phyloP scores from a whole-genome alignment of 192 early-diverging fungal species.

The Entomortierella lignicola region DNA sequence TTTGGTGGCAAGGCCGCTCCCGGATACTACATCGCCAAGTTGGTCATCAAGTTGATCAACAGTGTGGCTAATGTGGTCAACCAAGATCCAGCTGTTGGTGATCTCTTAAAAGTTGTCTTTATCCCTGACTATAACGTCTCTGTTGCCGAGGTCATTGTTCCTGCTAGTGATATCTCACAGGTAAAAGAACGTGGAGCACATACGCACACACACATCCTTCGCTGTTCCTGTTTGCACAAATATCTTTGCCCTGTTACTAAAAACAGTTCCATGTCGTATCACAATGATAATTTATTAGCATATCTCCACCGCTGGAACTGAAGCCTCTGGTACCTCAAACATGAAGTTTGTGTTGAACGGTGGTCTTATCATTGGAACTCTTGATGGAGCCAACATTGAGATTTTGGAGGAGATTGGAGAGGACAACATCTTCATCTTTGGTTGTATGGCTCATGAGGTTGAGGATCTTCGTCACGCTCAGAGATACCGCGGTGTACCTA shows the following conservation, averaged over 20 bases:
- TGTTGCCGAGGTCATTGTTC: constrained; percentile 94
- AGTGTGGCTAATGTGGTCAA: constrained; percentile 91
- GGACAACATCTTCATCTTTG: constrained; percentile 99
- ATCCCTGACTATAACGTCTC: constrained; percentile 99
- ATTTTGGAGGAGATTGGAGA: constrained; percentile 96
- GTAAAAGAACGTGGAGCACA: no score
- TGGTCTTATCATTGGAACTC: constrained; percentile 96
- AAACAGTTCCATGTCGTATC: no score
- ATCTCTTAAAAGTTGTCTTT: constrained; percentile 94
- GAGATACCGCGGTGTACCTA: constrained; percentile 78
- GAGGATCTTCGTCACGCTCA: constrained; percentile 95
- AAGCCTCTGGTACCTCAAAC: constrained; percentile 99
- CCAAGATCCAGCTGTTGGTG: constrained; percentile 81
- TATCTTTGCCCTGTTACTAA: no score
- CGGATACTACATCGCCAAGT: constrained; percentile 98
- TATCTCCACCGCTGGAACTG: constrained; percentile 99
- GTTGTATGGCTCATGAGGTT: constrained; percentile 89
- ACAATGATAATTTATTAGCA: constrained; percentile 59
- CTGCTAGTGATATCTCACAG: constrained; percentile 98
- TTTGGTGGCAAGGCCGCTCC: constrained; percentile 98
- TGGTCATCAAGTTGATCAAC: constrained; percentile 99
- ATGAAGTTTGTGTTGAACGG: constrained; percentile 99
- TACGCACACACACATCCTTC: no score
- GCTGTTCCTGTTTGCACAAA: neutral
- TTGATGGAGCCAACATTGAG: constrained; percentile 99